These are phyloP conservation scores for Amanita muscaria DNA, from an alignment of 768 basidiomycete genomes.

Conservation along the genomic window DNA sequence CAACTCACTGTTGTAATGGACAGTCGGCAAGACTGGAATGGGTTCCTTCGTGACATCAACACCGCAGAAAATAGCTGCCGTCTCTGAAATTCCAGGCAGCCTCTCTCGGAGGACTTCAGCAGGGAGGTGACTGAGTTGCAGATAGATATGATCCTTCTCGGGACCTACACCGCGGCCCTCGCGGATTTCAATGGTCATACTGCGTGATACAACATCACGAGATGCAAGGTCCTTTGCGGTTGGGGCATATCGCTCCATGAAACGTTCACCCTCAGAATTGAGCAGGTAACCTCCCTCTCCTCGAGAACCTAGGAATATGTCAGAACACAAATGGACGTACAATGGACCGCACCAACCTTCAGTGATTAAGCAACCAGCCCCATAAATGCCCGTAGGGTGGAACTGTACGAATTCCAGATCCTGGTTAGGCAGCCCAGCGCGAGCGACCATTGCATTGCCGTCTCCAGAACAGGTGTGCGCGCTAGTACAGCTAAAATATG, in stretches of 20 bases:
- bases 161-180: constrained; percentile 99
- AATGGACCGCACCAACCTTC: constrained; percentile 52
- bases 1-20: constrained; percentile 95
- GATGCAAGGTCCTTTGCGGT: constrained; percentile 99
- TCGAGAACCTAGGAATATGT: constrained; percentile 64
- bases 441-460: constrained; percentile 96
- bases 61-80: constrained; percentile 96
- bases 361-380: constrained; percentile 97
- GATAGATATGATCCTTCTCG: constrained; percentile 94
- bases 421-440: constrained; percentile 94
- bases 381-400: constrained; percentile 99
- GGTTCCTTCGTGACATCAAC: constrained; percentile 99
- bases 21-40: constrained; percentile 96
- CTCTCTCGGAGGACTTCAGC: constrained; percentile 93
- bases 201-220: constrained; percentile 97
- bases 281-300: constrained; percentile 98
- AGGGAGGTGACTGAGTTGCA: constrained; percentile 96
- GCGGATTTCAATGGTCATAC: constrained; percentile 97
- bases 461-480: constrained; percentile 99
- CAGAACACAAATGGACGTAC: neutral
- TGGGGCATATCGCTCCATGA: constrained; percentile 99
- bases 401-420: constrained; percentile 99
- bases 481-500: constrained; percentile 98
- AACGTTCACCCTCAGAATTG: constrained; percentile 97
- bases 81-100: constrained; percentile 98